Percentiles rank a stretch among this genome's conserved stretches.
Evolutionary conservation across 352 stramenopile genomes (phyloP).

Genomic region (Pythium scleroteichum): DNA sequence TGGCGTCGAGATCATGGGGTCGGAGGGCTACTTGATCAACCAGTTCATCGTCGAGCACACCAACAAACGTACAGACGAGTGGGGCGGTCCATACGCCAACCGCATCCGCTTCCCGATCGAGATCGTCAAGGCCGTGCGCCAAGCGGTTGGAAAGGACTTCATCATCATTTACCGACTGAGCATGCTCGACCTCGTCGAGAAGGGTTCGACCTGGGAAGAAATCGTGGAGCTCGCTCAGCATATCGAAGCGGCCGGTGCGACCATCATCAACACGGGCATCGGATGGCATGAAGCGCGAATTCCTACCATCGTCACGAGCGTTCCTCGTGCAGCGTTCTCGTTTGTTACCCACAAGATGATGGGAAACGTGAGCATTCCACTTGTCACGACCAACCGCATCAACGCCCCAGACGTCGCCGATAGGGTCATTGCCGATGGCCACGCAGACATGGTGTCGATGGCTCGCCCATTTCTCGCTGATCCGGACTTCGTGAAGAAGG

Average conservation of each 20-base stretch:
- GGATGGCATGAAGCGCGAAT: slow-evolving; percentile 98
- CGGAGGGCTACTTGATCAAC: slow-evolving; percentile 98
- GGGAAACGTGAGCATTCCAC: slow-evolving; percentile 85
- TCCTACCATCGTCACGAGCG: slow-evolving; percentile 96
- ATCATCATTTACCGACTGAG: slow-evolving; percentile 98
- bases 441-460: slow-evolving; percentile 88
- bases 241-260: slow-evolving; percentile 92
- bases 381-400: slow-evolving; percentile 98
- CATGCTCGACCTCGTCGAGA: slow-evolving; percentile 97
- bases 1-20: slow-evolving; percentile 98
- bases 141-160: slow-evolving; percentile 92
- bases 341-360: slow-evolving; percentile 94
- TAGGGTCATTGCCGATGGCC: slow-evolving; percentile 83
- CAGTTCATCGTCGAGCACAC: slow-evolving; percentile 96
- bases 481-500: slow-evolving; percentile 94
- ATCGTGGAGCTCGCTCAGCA: slow-evolving; percentile 90
- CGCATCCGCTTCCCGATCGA: slow-evolving; percentile 93
- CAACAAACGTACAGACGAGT: slow-evolving; percentile 95
- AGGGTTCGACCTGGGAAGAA: slow-evolving; percentile 82
- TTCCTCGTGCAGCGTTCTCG: slow-evolving; percentile 93
- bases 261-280: slow-evolving; percentile 98
- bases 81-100: slow-evolving; percentile 93
- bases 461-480: slow-evolving; percentile 94
- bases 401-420: slow-evolving; percentile 94
- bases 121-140: slow-evolving; percentile 91